Conservation (phyloP, 305 asterid species). For the Fraxinus angustifolia region DNA sequence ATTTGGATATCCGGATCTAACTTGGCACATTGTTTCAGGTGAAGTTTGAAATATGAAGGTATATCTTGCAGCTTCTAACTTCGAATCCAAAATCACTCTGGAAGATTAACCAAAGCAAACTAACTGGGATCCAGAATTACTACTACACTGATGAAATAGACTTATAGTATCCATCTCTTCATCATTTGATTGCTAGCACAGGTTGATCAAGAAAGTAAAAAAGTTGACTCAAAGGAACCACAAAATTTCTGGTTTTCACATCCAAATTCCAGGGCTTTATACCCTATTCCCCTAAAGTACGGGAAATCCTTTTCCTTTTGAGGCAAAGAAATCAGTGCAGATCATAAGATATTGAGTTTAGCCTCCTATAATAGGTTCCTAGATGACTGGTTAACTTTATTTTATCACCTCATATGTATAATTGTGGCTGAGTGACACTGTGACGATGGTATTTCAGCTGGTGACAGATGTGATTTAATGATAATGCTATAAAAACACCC, state of each 20-base stretch:
- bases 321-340: neutral
- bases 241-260: neutral
- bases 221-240: neutral
- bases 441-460: neutral
- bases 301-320: neutral
- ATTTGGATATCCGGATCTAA: neutral
- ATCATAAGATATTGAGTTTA: neutral
- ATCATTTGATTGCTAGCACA: neutral
- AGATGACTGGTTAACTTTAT: neutral
- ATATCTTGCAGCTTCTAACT: neutral
- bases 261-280: neutral
- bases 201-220: neutral
- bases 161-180: neutral
- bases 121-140: neutral
- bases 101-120: neutral
- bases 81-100: neutral
- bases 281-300: too few species aligned
- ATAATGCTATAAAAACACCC: neutral
- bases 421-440: neutral
- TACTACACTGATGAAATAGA: neutral
- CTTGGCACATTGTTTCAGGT: neutral
- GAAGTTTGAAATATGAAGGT: neutral
- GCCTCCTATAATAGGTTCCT: neutral
- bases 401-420: neutral
- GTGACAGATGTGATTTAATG: neutral